Base-by-base conservation (phyloP, 2,329 filamentous ascomycete species). In the Hysterium pulicare region DNA sequence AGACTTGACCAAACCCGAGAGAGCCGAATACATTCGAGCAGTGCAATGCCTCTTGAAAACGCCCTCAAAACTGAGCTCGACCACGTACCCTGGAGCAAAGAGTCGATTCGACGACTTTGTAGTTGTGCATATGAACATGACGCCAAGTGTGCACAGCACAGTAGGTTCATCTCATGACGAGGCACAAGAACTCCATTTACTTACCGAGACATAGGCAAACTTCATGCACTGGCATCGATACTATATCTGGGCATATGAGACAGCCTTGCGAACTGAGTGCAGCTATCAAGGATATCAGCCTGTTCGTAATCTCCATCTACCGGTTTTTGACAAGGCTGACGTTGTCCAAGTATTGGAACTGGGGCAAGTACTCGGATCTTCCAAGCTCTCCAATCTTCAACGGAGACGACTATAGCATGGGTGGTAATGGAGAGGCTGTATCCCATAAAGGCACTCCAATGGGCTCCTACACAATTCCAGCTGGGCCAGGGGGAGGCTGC, bases 401-500 rank as follows among this genome's bases (percentile, higher is more conserved):
- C 51, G 78, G 78, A 38, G 73, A 72, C 49, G 71, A 71, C 31
- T 75, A 69, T 49, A 66, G 70, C 38, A 59, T 64, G 55, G 53
- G 71, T 20, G 73, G 75, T n/a, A 75, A 78, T 44, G 75, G 74
- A 3, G 68, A 54, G 50, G 59, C 40, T 32, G 45, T 61, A 3
- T 24, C 46, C 20, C 52, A 59, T 42, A 40, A 41, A 9, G 50
- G 54, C 10, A 38, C 28, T 1, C 11, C 59, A 15, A 47, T 57
- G n/a, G 46, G 47, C 19, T 11, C 55, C 42, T 52, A 41, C 36
- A 36, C 32, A 2, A 54, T 74, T 16, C 74, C 71, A 1, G 70
- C 70, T 2, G 78, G 76, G 11, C 67, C 70, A 0, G 78, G 78
- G 9, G 78, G 78, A n/a, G 78, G 78, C 3, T 81, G 77, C 55